These are phyloP conservation scores for Panaeolus papilionaceus DNA, from an alignment of 768 basidiomycete genomes.

Conservation along the genomic window DNA sequence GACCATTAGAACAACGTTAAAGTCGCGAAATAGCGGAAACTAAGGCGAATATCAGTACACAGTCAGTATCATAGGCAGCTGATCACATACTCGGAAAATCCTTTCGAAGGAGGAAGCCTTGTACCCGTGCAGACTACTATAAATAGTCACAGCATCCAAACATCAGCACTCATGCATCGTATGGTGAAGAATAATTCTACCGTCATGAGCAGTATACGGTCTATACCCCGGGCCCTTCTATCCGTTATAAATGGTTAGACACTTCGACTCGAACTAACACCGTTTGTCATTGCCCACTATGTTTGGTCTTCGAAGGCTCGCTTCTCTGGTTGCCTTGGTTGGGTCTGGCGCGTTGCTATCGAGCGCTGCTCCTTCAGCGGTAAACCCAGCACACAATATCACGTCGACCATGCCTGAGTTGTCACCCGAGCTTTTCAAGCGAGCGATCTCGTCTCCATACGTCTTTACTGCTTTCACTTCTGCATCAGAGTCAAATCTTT, in stretches of 20 bases:
- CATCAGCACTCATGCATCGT: not conserved
- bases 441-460: conserved; percentile 37
- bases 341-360: not conserved
- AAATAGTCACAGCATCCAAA: not conserved
- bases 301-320: not conserved
- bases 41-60: not conserved
- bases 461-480: conserved; percentile 42
- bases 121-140: not conserved
- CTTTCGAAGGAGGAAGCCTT: conserved; percentile 3
- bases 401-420: conserved; percentile 34
- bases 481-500: conserved; percentile 41
- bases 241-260: not conserved
- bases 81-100: conserved; percentile 7
- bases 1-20: too few relatives aligned
- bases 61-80: not conserved
- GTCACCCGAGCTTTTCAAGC: conserved; percentile 36
- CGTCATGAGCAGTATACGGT: not conserved
- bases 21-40: not conserved
- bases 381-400: conserved; percentile 16
- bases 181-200: not conserved
- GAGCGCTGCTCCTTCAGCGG: not conserved
- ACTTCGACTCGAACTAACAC: not conserved
- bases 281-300: not conserved
- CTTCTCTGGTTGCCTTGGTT: not conserved
- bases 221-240: not conserved